Conservation (phyloP, 2,329 filamentous ascomycete species). For the Xylariaceae sp. region DNA sequence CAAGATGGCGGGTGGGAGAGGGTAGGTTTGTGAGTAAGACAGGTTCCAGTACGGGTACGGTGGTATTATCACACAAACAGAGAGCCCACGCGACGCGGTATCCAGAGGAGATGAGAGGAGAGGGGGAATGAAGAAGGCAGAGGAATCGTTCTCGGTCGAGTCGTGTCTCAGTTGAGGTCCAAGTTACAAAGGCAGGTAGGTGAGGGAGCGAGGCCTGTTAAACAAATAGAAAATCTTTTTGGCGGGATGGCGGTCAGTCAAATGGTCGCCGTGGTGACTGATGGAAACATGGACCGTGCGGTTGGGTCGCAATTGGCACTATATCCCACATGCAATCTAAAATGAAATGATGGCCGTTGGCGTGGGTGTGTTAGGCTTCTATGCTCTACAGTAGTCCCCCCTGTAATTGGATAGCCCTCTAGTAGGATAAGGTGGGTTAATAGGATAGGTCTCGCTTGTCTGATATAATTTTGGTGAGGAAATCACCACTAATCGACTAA, state of each 20-base stretch:
- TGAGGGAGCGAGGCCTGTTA: not conserved
- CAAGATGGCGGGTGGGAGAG: not conserved
- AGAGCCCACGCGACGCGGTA: not conserved
- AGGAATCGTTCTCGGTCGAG: not conserved
- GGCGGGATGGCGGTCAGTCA: conserved; percentile 1
- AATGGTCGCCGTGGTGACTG: conserved; percentile 3
- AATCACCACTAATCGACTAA: no score
- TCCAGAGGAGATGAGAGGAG: not conserved
- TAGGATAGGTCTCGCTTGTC: no score
- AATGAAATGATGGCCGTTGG: no score
- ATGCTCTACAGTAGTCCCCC: no score
- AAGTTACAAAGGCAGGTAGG: no score
- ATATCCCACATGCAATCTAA: not conserved
- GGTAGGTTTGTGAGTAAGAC: not conserved
- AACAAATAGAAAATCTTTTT: not conserved
- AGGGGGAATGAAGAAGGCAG: not conserved
- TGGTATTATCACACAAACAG: no score
- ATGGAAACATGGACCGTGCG: conserved; percentile 1
- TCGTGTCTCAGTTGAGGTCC: no score
- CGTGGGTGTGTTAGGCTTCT: no score
- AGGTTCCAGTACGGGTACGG: no score
- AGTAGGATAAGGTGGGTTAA: no score
- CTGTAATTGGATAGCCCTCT: no score
- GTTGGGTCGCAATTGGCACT: not conserved
- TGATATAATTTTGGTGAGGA: no score